Evolutionary conservation across 2,329 filamentous ascomycete species (phyloP), one percentile per base, ranked within the genome.

Genomic region (Penicillium digitatum): DNA sequence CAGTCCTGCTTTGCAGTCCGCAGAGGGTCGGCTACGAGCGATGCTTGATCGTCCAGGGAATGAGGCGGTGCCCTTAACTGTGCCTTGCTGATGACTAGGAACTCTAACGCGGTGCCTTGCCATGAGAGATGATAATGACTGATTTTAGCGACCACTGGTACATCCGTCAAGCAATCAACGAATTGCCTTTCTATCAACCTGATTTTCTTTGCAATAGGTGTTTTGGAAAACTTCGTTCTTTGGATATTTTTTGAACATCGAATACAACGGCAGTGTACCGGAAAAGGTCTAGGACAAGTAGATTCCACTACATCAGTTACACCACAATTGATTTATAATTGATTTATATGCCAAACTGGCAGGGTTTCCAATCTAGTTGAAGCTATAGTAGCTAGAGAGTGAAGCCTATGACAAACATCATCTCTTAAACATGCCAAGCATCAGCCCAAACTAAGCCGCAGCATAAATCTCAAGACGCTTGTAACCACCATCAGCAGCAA

Each of bases 401-500:
- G 59, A 58, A 60, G 54, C 54, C 59, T 45, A 24, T 24, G 16
- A 37, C 8, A 43, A 34, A 24, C 2, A 35, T 26, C 5, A 35
- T 26, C 35, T 34, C 18, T 22, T 32, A 34, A 14, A 12, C 50
- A 12, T 11, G 27, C 3, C 8, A 16, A 11, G 7, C 26, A 27
- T n/a, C 18, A 40, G 16, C 7, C 20, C 26, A 34, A 40, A 16
- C 45, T 63, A 70, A 61, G 68, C 68, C 40, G 61, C 54, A 47
- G 62, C 63, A 46, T 63, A 51, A 27, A 70, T 64, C 43, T 68
- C 62, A 46, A 76, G 54, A 29, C 74, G 68, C 62, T 68, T 69
- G 55, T 72, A 90, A 3, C 88, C 87, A 40, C 88, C 88, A 38
- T 81, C 74, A 39, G 72, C 73, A 46, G 86, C 85, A 59, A 90